Conservation (phyloP, 192 early-diverging fungal species). For the Backusella australiensis region DNA sequence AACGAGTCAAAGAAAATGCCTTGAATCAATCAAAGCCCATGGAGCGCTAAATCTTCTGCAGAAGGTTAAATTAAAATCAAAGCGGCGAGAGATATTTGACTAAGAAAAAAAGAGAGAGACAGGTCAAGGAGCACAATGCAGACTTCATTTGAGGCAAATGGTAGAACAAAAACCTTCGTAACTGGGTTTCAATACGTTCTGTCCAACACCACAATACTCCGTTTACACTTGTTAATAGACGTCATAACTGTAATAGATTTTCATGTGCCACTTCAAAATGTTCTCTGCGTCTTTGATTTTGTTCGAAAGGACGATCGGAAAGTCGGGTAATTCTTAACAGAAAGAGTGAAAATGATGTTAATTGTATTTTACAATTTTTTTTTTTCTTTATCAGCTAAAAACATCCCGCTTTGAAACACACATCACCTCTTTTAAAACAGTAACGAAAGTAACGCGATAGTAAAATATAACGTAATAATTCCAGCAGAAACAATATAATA, state of each 20-base stretch:
- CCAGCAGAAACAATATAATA: background rate
- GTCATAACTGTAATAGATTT: background rate
- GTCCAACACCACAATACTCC: background rate
- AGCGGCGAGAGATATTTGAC: background rate
- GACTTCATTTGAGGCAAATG: background rate
- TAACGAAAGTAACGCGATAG: background rate
- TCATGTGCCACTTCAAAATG: background rate
- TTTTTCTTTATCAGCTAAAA: background rate
- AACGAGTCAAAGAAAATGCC: background rate
- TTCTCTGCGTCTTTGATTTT: background rate
- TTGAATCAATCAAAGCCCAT: background rate
- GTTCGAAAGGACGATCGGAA: background rate
- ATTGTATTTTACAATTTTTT: background rate
- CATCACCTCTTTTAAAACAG: background rate
- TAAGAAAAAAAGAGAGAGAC: background rate
- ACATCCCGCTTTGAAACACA: background rate
- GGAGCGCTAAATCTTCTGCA: background rate
- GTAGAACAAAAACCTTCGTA: background rate
- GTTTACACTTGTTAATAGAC: background rate
- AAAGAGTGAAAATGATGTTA: background rate
- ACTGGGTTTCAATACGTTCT: background rate
- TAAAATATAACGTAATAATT: background rate
- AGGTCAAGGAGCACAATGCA: conserved; percentile 1
- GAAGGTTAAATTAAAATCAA: background rate
- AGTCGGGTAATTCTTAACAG: background rate